These are phyloP conservation scores for Backusella tarrabulga DNA, from an alignment of 192 early-diverging fungal species.

Conservation along the genomic window DNA sequence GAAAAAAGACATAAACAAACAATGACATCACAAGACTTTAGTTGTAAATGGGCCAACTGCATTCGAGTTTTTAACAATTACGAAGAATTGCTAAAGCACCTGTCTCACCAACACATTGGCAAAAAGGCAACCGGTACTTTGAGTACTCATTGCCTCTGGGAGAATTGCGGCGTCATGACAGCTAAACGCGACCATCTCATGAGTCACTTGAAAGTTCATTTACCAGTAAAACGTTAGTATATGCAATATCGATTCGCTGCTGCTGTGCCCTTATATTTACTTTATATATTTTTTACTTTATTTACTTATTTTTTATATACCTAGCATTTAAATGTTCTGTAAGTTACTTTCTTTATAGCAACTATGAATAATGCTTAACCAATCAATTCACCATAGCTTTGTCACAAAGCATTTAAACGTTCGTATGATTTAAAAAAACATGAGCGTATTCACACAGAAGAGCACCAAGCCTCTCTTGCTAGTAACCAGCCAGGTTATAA, in stretches of 20 bases:
- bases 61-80: neutral
- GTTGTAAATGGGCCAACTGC: neutral
- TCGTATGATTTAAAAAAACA: slow-evolving; percentile 96
- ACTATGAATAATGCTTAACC: neutral
- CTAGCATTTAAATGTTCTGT: slow-evolving; percentile 14
- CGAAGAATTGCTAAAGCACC: neutral
- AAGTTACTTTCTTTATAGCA: neutral
- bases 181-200: slow-evolving; percentile 1
- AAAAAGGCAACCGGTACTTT: neutral
- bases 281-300: neutral
- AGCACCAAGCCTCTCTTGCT: slow-evolving; percentile 31
- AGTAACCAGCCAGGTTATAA: slow-evolving; percentile 33
- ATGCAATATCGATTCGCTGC: neutral
- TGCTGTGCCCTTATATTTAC: neutral
- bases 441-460: slow-evolving; percentile 74
- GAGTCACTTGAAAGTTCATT: neutral
- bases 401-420: slow-evolving; percentile 79
- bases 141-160: neutral
- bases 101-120: neutral
- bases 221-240: neutral
- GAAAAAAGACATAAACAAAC: neutral
- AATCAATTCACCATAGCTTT: slow-evolving; percentile 12
- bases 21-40: slow-evolving; percentile 10
- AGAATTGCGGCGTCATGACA: neutral
- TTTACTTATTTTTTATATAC: neutral